Conservation (phyloP, 345 rosid species). For the Stellera chamaejasme region DNA sequence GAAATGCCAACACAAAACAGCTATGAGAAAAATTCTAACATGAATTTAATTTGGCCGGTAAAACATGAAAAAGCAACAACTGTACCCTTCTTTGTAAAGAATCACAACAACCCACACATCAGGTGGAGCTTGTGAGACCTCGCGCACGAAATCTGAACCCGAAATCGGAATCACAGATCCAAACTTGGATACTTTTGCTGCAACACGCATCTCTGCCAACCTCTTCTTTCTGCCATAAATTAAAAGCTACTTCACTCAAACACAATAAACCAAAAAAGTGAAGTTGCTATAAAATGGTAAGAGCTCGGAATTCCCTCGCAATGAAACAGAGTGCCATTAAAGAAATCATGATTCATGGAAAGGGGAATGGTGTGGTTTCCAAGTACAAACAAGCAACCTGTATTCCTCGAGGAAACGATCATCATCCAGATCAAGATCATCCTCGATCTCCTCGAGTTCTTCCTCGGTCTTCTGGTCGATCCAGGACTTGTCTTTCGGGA, state of each 20-base stretch:
- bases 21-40: background rate
- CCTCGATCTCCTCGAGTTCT: slow-evolving; percentile 81
- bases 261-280: background rate
- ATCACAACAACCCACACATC: slow-evolving; percentile 94
- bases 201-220: slow-evolving; percentile 73
- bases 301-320: background rate
- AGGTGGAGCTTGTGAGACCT: slow-evolving; percentile 86
- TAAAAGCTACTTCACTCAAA: slow-evolving; percentile 3
- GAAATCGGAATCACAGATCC: slow-evolving; percentile 89
- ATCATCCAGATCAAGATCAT: slow-evolving; percentile 69
- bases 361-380: background rate
- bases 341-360: background rate
- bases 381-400: slow-evolving; percentile 30
- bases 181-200: slow-evolving; percentile 45
- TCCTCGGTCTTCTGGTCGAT: slow-evolving; percentile 64
- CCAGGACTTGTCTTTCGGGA: slow-evolving; percentile 78
- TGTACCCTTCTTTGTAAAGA: slow-evolving; percentile 92
- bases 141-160: slow-evolving; percentile 80
- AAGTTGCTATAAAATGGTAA: background rate
- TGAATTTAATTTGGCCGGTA: background rate
- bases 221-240: slow-evolving; percentile 76
- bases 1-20: background rate
- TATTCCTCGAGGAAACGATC: slow-evolving; percentile 77
- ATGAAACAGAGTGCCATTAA: background rate
- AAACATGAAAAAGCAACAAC: background rate